phyloP scores from a whole-genome alignment of 768 basidiomycete genomes.

The Rhizopogon vulgaris region DNA sequence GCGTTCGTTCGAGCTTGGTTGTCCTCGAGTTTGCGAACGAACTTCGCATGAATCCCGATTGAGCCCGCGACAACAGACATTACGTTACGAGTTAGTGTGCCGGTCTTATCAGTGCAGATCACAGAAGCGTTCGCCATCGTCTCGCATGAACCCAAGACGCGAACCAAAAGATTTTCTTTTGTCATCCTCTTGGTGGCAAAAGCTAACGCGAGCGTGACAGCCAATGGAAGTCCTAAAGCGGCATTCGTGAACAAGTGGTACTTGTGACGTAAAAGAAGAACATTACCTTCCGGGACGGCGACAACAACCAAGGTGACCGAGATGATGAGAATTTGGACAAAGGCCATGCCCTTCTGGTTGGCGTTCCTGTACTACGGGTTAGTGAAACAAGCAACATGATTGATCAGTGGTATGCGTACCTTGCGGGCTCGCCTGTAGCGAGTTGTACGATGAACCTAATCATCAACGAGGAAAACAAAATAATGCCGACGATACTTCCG shows the following conservation, averaged over 20 bases:
- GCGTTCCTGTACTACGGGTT: constrained; percentile 42
- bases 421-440: constrained; percentile 47
- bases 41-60: constrained; percentile 90
- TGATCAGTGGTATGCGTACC: constrained; percentile 30
- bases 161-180: constrained; percentile 88
- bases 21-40: constrained; percentile 71
- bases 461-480: constrained; percentile 81
- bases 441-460: constrained; percentile 94
- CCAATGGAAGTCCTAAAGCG: constrained; percentile 75
- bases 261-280: neutral
- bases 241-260: neutral
- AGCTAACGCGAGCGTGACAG: constrained; percentile 92
- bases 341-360: constrained; percentile 80
- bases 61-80: constrained; percentile 98
- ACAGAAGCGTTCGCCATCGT: constrained; percentile 98
- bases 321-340: constrained; percentile 92
- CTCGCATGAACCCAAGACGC: constrained; percentile 94
- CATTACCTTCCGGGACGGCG: constrained; percentile 82
- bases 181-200: constrained; percentile 99
- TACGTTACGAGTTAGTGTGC: constrained; percentile 89
- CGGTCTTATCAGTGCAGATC: constrained; percentile 94
- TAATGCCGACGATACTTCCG: constrained; percentile 73
- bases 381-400: no score
- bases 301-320: constrained; percentile 88
- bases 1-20: constrained; percentile 71